Percentiles rank a stretch among this genome's conserved stretches.
Conservation (phyloP, 1,284 basidiomycete species). For the Coniferiporia weirii region DNA sequence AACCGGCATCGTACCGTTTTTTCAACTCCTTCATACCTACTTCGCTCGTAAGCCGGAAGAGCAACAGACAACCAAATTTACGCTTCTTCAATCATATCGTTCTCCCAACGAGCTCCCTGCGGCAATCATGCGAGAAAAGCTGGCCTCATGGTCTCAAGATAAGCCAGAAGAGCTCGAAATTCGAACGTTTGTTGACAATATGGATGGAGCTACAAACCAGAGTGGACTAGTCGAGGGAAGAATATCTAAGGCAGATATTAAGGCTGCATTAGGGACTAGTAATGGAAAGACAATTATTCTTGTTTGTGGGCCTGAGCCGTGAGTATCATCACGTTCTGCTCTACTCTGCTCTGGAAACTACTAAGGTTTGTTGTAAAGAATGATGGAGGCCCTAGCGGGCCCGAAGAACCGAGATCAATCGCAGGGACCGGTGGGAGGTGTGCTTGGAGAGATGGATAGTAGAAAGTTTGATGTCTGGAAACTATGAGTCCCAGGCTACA, state of each 20-base stretch:
- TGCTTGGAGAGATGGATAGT: conserved; percentile 45
- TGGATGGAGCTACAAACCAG: conserved; percentile 29
- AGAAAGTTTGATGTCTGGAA: conserved; percentile 56
- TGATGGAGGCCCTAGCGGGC: conserved; percentile 70
- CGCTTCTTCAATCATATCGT: conserved; percentile 64
- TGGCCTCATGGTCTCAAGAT: conserved; percentile 40
- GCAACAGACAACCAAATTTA: conserved; percentile 48
- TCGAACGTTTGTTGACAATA: conserved; percentile 55
- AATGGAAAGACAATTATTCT: conserved; percentile 52
- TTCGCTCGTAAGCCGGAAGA: conserved; percentile 31
- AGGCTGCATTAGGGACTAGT: conserved; percentile 13
- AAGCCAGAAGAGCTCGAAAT: conserved; percentile 53
- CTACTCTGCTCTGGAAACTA: neutral
- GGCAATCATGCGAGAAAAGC: conserved; percentile 43
- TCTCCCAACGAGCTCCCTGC: conserved; percentile 63
- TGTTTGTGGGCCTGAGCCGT: conserved; percentile 78
- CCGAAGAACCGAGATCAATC: conserved; percentile 71
- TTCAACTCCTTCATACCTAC: conserved; percentile 46
- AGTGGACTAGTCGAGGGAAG: conserved; percentile 39
- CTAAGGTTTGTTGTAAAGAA: conserved; percentile 38
- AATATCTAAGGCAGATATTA: conserved; percentile 37
- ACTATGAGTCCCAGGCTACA: conserved; percentile 33
- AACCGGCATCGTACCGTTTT: conserved; percentile 78
- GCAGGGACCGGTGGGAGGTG: conserved; percentile 65
- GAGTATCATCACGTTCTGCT: conserved; percentile 28